A percentile compares a stretch with the other conserved stretches of the same genome.
These are phyloP conservation scores for Eutypella sp. DNA, from an alignment of 2,329 filamentous ascomycete genomes.

Conservation along the genomic window DNA sequence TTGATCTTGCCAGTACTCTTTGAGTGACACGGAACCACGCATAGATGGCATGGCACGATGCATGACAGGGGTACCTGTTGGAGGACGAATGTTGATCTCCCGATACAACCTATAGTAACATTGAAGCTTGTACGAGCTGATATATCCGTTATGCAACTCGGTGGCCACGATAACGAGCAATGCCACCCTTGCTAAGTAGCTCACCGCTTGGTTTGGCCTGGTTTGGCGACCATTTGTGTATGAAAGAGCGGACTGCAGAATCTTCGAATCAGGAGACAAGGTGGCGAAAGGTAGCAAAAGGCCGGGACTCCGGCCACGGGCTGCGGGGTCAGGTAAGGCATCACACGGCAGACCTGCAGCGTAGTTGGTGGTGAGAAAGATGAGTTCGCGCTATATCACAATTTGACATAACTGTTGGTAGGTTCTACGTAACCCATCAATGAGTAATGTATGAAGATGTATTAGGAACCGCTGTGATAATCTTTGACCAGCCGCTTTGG, in stretches of 20 bases:
- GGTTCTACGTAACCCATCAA: no score
- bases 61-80: background rate
- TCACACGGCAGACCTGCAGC: background rate
- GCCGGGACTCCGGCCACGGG: background rate
- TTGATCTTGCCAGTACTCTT: background rate
- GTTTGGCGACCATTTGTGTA: background rate
- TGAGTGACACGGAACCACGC: background rate
- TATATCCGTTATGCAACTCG: background rate
- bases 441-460: no score
- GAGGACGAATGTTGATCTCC: background rate
- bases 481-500: no score
- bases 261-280: background rate
- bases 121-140: background rate
- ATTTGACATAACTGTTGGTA: no score
- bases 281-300: background rate
- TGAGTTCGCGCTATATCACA: no score
- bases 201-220: background rate
- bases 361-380: no score
- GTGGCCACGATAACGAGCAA: background rate
- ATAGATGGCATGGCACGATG: background rate
- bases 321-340: background rate
- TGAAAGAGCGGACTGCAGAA: background rate
- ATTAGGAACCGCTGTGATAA: no score
- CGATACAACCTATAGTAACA: background rate
- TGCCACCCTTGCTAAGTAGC: background rate